Conservation (phyloP, 2,329 filamentous ascomycete species). For the Paecilomyces sp. region DNA sequence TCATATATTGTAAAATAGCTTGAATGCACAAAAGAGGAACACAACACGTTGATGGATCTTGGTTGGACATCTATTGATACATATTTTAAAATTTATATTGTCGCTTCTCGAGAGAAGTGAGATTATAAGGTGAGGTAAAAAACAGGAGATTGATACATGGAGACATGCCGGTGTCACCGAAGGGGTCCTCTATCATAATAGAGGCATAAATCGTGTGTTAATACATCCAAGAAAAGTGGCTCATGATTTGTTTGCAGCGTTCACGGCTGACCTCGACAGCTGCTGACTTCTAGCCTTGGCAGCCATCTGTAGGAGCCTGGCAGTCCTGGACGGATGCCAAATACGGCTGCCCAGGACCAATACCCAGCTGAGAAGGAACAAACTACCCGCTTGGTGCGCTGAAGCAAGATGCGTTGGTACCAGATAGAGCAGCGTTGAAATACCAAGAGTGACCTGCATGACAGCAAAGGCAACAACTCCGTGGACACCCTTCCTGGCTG, state of each 20-base stretch:
- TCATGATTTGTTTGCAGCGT: constrained; percentile 14
- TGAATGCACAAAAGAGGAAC: neutral
- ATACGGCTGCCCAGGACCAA: constrained; percentile 72
- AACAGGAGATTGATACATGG: constrained; percentile 9
- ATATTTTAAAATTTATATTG: neutral
- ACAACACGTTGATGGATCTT: neutral
- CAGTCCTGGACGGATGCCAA: constrained; percentile 61
- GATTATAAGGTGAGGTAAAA: neutral
- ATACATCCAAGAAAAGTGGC: neutral
- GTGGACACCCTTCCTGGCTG: constrained; percentile 61
- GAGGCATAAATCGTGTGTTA: neutral
- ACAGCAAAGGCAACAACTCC: constrained; percentile 78
- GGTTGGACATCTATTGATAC: neutral
- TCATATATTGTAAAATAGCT: neutral
- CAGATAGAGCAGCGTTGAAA: constrained; percentile 86
- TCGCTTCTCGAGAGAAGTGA: neutral
- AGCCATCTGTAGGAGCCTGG: constrained; percentile 50
- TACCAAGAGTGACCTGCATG: constrained; percentile 78
- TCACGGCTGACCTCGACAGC: constrained; percentile 14
- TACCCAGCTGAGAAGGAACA: constrained; percentile 76
- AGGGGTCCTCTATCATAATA: neutral
- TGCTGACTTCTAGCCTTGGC: constrained; percentile 26
- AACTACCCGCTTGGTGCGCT: constrained; percentile 82
- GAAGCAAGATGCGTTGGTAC: constrained; percentile 84
- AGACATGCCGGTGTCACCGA: neutral